A percentile compares a stretch with the other conserved stretches of the same genome.
These are phyloP conservation scores for Crithidia brevicula DNA, from an alignment of 208 protist species.

Conservation along the genomic window DNA sequence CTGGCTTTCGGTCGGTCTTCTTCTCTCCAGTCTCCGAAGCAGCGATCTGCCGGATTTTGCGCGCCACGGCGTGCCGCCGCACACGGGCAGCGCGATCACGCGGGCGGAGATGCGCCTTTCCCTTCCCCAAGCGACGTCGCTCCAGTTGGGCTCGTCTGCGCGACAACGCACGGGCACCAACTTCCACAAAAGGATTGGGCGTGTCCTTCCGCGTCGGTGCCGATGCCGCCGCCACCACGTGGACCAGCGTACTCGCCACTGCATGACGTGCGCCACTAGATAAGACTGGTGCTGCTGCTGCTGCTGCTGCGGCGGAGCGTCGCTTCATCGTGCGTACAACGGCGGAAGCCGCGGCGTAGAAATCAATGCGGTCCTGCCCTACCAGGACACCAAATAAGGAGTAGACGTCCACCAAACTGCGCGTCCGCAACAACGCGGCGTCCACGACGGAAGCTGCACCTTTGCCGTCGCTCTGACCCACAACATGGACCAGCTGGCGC, in stretches of 20 bases:
- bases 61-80: background rate
- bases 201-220: background rate
- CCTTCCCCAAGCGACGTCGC: slow-evolving; percentile 20
- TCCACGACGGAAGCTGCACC: slow-evolving; percentile 1
- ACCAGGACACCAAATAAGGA: slow-evolving; percentile 55
- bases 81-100: slow-evolving; percentile 2
- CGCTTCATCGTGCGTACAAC: slow-evolving; percentile 33
- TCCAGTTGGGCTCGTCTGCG: slow-evolving; percentile 1
- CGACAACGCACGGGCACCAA: slow-evolving; percentile 17
- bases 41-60: background rate
- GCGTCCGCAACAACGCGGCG: slow-evolving; percentile 32
- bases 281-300: background rate
- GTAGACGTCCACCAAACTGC: slow-evolving; percentile 48
- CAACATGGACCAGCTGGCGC: slow-evolving; percentile 33
- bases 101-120: background rate
- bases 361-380: slow-evolving; percentile 43
- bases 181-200: slow-evolving; percentile 24
- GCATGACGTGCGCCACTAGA: background rate
- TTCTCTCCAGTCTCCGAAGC: background rate
- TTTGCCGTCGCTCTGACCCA: background rate
- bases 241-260: slow-evolving; percentile 19
- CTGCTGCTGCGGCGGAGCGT: background rate
- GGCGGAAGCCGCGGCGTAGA: slow-evolving; percentile 47
- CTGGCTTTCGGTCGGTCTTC: background rate
- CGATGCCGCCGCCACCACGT: background rate